These are phyloP conservation scores for Daldinia vernicosa DNA, from an alignment of 495 filamentous ascomycete species.

Conservation along the genomic window DNA sequence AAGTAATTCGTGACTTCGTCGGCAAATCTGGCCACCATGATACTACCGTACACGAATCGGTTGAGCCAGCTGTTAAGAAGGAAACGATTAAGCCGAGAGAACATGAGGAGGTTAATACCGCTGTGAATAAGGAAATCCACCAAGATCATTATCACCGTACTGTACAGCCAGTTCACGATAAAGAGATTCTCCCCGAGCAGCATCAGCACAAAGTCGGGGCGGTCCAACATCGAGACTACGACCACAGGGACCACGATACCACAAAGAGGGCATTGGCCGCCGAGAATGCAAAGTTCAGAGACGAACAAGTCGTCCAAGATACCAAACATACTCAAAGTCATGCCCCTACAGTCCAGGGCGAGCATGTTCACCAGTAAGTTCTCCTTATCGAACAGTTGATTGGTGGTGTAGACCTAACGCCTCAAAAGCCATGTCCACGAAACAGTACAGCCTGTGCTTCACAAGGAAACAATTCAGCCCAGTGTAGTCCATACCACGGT, in stretches of 20 bases:
- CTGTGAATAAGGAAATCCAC: conserved; percentile 69
- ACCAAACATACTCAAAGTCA: conserved; percentile 57
- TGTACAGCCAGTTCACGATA: conserved; percentile 61
- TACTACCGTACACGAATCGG: conserved; percentile 68
- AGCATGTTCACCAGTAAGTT: conserved; percentile 68
- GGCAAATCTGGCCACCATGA: conserved; percentile 65
- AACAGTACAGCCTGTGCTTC: conserved; percentile 70
- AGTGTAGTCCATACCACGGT: conserved; percentile 72
- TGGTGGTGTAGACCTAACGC: not conserved
- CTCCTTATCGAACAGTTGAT: not conserved
- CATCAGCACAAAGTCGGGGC: conserved; percentile 58
- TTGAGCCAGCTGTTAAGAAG: conserved; percentile 66
- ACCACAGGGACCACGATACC: conserved; percentile 61
- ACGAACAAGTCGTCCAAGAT: conserved; percentile 56
- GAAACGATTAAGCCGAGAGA: conserved; percentile 62
- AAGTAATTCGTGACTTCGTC: conserved; percentile 62
- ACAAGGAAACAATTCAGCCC: conserved; percentile 72
- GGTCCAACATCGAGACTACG: conserved; percentile 63
- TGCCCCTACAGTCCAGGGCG: conserved; percentile 61
- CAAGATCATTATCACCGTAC: conserved; percentile 67
- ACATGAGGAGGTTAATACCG: conserved; percentile 64
- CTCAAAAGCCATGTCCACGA: conserved; percentile 61
- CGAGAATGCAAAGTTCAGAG: conserved; percentile 61
- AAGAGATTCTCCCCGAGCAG: conserved; percentile 58
- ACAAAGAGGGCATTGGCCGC: conserved; percentile 55